Conservation (phyloP, 2,329 filamentous ascomycete genomes). For the Talaromyces sp. region DNA sequence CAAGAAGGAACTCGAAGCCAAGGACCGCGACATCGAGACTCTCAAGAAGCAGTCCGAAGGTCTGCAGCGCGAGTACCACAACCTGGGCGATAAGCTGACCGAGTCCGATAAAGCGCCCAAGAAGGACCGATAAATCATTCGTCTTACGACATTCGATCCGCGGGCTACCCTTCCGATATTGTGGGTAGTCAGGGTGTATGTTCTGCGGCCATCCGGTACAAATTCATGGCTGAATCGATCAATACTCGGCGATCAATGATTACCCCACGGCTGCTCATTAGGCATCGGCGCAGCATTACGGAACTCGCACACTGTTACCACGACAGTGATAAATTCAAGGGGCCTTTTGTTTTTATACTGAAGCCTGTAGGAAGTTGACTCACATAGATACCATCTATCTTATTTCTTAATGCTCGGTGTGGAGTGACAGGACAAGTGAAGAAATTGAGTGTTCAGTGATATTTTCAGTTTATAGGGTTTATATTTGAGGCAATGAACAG, state of each 20-base stretch:
- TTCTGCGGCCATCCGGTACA: background rate
- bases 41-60: conserved; percentile 89
- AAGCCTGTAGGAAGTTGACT: background rate
- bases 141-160: background rate
- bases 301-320: background rate
- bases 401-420: background rate
- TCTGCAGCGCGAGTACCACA: conserved; percentile 78
- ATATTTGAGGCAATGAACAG: background rate
- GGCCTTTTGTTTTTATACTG: conserved; percentile 6
- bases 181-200: conserved; percentile 2
- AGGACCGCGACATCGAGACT: conserved; percentile 47
- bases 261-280: background rate
- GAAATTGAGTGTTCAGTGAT: background rate
- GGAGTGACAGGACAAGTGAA: background rate
- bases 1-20: conserved; percentile 51
- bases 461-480: background rate
- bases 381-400: background rate
- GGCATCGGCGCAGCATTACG: background rate
- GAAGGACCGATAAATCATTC: conserved; percentile 50
- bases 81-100: conserved; percentile 76
- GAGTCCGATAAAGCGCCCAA: conserved; percentile 47
- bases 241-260: background rate
- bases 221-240: background rate
- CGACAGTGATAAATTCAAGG: background rate
- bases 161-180: background rate